A percentile compares a stretch with the other conserved stretches of the same genome.
These are phyloP conservation scores for Flaveria linearis DNA, from an alignment of 129 eudicot genomes.

Conservation along the genomic window DNA sequence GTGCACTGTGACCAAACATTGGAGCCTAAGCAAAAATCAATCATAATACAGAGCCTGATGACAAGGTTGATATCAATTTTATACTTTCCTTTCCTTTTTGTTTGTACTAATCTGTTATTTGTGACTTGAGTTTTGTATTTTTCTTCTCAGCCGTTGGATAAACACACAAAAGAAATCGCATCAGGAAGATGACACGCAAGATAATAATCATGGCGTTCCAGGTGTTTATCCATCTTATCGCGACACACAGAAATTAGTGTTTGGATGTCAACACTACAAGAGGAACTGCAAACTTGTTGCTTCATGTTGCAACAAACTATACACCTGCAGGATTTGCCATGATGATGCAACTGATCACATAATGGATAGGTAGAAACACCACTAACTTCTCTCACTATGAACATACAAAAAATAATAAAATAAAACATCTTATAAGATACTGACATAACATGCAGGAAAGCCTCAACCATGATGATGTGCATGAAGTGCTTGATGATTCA, in stretches of 20 bases:
- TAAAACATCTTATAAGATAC: slow-evolving; percentile 2
- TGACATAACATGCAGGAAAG: slow-evolving; percentile 58
- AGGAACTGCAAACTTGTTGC: slow-evolving; percentile 87
- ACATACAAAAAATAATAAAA: not conserved
- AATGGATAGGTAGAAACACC: slow-evolving; percentile 69
- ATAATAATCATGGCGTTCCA: slow-evolving; percentile 44
- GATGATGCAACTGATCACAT: slow-evolving; percentile 77
- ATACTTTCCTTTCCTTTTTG: not conserved
- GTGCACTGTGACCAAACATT: slow-evolving; percentile 62
- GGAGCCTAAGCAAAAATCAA: slow-evolving; percentile 57
- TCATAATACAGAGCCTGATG: slow-evolving; percentile 65
- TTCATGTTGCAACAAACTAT: slow-evolving; percentile 79
- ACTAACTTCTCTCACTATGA: slow-evolving; percentile 5
- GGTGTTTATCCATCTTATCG: slow-evolving; percentile 76
- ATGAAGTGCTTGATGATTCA: slow-evolving; percentile 87
- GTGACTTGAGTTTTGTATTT: not conserved
- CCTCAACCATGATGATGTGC: slow-evolving; percentile 91
- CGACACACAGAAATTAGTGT: slow-evolving; percentile 51
- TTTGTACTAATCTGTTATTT: slow-evolving; percentile 15
- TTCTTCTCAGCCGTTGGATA: slow-evolving; percentile 69
- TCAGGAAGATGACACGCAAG: slow-evolving; percentile 35
- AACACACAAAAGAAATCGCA: slow-evolving; percentile 50
- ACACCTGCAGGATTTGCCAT: slow-evolving; percentile 82
- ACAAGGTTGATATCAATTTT: slow-evolving; percentile 52
- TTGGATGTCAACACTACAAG: slow-evolving; percentile 91